These are phyloP conservation scores for sorghum (Sorghum bicolor) DNA, from an alignment of 176 grass and related monocot genomes.

Conservation along the genomic window Sorghum_bicolor_NCBIv3 NC_012872.2:15887501-15888000, in stretches of 20 bases:
- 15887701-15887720: not conserved
- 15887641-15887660: not conserved
- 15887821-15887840: constrained; percentile 94
- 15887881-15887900: constrained; percentile 27
- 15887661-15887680: not conserved
- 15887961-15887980: not conserved
- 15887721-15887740: constrained; percentile 15
- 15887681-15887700: constrained; percentile 3
- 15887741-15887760: constrained; percentile 32
- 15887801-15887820: constrained; percentile 98
- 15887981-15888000: not conserved
- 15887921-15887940: not conserved
- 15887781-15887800: constrained; percentile 97
- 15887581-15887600: not conserved
- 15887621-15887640: not conserved
- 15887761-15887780: constrained; percentile 96
- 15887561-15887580: constrained; percentile 10
- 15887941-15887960: not conserved
- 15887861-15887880: constrained; percentile 68
- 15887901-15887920: constrained; percentile 1
- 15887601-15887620: constrained; percentile 18
- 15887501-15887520: not conserved
- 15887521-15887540: constrained; percentile 2
- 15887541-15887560: constrained; percentile 20
- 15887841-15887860: constrained; percentile 98